Conservation (phyloP, 75 land plant genomes). For the Cunninghamia lanceolata region DNA sequence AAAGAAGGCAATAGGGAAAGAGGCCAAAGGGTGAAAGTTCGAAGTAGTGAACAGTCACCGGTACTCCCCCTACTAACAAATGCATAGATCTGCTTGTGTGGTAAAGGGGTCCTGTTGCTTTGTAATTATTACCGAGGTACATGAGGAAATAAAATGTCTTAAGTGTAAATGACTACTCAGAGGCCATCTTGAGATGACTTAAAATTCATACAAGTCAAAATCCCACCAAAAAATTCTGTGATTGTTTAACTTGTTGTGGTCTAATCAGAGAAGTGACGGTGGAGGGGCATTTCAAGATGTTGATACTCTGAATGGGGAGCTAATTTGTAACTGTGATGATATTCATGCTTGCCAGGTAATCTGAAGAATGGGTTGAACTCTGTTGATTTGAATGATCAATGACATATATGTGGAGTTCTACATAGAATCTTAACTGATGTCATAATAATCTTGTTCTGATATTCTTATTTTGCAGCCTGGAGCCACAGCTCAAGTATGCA, state of each 20-base stretch:
- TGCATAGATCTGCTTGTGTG: too few species aligned
- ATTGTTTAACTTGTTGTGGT: neutral
- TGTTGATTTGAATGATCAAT: neutral
- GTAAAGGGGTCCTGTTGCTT: too few species aligned
- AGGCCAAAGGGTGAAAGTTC: neutral
- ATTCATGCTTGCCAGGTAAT: constrained; percentile 58
- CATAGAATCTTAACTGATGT: neutral
- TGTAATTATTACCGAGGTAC: too few species aligned
- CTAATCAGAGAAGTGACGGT: constrained; percentile 59
- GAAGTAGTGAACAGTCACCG: too few species aligned
- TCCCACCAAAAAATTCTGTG: neutral
- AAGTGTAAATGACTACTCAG: too few species aligned
- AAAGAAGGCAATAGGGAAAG: too few species aligned
- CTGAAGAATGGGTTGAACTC: neutral
- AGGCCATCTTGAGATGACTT: too few species aligned
- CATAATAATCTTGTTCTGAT: neutral
- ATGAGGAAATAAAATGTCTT: too few species aligned
- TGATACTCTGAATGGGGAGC: constrained; percentile 47
- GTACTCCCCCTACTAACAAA: neutral
- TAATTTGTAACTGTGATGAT: constrained; percentile 55
- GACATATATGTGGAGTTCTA: neutral
- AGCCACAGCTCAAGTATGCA: neutral
- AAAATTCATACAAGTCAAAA: constrained; percentile 17
- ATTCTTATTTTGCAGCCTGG: constrained; percentile 3
- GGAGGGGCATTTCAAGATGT: constrained; percentile 56